Conservation (phyloP, 495 filamentous ascomycete genomes). For the Aspergillus biplanus region DNA sequence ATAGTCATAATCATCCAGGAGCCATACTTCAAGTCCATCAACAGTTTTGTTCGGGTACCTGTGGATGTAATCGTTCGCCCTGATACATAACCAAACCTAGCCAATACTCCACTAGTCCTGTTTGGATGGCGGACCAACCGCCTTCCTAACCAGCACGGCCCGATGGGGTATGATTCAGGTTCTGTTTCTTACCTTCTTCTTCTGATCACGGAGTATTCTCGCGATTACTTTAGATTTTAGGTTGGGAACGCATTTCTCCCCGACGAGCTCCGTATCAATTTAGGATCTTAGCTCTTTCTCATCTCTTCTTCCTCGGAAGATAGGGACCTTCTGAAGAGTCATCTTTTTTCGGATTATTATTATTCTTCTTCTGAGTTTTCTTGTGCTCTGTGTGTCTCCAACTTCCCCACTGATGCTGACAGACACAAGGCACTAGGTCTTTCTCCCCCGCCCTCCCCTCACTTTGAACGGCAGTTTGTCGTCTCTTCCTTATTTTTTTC, state of each 20-base stretch:
- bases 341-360: too few species aligned
- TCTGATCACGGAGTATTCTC: not conserved
- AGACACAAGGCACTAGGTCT: not conserved
- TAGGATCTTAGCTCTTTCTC: not conserved
- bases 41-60: not conserved
- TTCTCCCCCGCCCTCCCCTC: not conserved
- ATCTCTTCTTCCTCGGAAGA: not conserved
- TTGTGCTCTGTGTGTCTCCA: not conserved
- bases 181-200: too few species aligned
- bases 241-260: not conserved
- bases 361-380: too few species aligned
- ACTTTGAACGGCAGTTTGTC: not conserved
- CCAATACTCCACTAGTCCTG: not conserved
- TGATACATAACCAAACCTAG: conserved; percentile 10
- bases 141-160: not conserved
- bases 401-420: conserved; percentile 3
- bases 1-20: not conserved
- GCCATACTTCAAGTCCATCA: not conserved
- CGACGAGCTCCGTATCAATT: not conserved
- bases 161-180: too few species aligned
- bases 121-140: not conserved
- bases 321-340: too few species aligned
- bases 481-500: not conserved
- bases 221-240: not conserved
- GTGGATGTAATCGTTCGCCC: conserved; percentile 3